Conservation (phyloP, 2,329 filamentous ascomycete genomes). For the Talaromyces albobiverticillius region DNA sequence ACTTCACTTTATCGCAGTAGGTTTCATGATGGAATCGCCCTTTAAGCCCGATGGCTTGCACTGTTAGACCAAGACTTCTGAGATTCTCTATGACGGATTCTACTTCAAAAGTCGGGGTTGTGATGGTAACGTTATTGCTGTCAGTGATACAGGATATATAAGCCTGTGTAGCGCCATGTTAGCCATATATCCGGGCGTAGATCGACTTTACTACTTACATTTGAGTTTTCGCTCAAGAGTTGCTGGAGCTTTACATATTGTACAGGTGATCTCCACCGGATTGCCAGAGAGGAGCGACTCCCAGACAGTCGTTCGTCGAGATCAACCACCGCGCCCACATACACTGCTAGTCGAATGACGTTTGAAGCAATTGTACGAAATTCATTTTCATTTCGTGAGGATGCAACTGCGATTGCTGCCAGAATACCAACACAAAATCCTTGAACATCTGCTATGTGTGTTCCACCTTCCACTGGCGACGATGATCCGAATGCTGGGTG, state of each 20-base stretch:
- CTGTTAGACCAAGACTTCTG: background rate
- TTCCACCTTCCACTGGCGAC: no score
- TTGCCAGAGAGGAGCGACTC: background rate
- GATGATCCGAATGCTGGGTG: no score
- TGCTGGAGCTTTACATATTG: background rate
- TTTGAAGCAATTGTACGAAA: background rate
- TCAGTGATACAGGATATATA: constrained; percentile 3
- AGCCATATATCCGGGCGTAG: background rate
- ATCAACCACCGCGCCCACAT: background rate
- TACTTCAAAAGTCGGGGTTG: background rate
- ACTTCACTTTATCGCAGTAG: background rate
- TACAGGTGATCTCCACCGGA: background rate
- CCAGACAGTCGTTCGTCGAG: background rate
- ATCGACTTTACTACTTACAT: background rate
- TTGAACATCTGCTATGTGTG: background rate
- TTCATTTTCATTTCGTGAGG: background rate
- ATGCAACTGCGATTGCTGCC: background rate
- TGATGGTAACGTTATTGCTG: background rate
- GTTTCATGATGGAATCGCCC: background rate
- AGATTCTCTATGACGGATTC: background rate
- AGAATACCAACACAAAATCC: constrained; percentile 3
- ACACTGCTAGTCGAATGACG: background rate
- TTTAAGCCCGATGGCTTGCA: background rate
- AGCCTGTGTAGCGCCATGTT: background rate
- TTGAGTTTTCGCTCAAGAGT: background rate